Evolutionary conservation across 208 protist genomes (phyloP).

Genomic region (Leishmania arabica): DNA sequence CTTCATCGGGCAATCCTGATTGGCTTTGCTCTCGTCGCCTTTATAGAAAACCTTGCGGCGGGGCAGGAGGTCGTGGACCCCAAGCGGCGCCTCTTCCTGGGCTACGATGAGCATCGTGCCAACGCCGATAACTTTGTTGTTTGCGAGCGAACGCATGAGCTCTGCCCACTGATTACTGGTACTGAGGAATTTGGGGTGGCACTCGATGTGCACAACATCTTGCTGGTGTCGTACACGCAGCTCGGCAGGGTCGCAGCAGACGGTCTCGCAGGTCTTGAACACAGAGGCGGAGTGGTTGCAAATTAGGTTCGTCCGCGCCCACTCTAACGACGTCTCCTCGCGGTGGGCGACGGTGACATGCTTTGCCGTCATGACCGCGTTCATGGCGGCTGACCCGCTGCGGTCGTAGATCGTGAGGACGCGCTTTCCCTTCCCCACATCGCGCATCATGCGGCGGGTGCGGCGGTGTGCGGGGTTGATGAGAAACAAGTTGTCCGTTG

Average conservation of each 20-base stretch:
- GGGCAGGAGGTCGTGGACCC: slow-evolving; percentile 57
- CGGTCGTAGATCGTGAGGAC: slow-evolving; percentile 84
- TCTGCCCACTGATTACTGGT: slow-evolving; percentile 59
- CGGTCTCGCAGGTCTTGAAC: slow-evolving; percentile 64
- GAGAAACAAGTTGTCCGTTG: slow-evolving; percentile 53
- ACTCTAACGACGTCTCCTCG: slow-evolving; percentile 48
- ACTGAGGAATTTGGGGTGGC: slow-evolving; percentile 49
- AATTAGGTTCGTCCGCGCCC: slow-evolving; percentile 70
- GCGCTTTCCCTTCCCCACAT: slow-evolving; percentile 60
- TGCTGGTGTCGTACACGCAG: slow-evolving; percentile 36
- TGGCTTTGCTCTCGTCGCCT: slow-evolving; percentile 7
- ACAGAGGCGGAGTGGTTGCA: slow-evolving; percentile 64
- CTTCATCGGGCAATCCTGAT: slow-evolving; percentile 11
- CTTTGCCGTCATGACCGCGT: slow-evolving; percentile 79
- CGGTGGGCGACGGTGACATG: slow-evolving; percentile 65
- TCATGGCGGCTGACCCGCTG: slow-evolving; percentile 63
- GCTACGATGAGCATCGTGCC: slow-evolving; percentile 69
- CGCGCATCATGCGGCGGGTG: slow-evolving; percentile 65
- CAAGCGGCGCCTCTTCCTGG: slow-evolving; percentile 71
- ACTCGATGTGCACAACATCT: slow-evolving; percentile 82
- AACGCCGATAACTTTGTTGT: slow-evolving; percentile 48
- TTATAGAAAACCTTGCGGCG: slow-evolving; percentile 4
- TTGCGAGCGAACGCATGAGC: slow-evolving; percentile 41
- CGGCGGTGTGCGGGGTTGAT: slow-evolving; percentile 74
- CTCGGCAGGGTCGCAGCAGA: slow-evolving; percentile 41